Conservation (phyloP, 768 basidiomycete genomes). For the Tephrocybe sp. region DNA sequence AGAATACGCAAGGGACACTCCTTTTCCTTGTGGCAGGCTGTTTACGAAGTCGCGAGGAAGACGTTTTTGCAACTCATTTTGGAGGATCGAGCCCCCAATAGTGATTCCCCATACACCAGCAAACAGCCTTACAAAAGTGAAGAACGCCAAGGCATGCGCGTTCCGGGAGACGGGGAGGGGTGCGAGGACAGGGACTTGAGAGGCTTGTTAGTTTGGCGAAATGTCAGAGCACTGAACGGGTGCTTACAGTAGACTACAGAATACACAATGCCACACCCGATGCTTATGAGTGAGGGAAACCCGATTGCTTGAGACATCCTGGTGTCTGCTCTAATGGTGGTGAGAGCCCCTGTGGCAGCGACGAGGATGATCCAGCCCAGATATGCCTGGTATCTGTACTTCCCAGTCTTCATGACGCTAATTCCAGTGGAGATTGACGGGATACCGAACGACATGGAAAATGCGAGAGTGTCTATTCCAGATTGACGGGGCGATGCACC, state of each 20-base stretch:
- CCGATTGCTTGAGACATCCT: constrained; percentile 9
- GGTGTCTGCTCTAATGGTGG: background rate
- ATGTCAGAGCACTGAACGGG: background rate
- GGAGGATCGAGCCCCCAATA: constrained; percentile 47
- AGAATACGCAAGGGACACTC: constrained; percentile 41
- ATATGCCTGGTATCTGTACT: background rate
- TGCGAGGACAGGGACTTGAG: constrained; percentile 46
- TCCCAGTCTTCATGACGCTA: constrained; percentile 1
- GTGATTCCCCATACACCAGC: constrained; percentile 48
- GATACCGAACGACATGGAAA: constrained; percentile 34
- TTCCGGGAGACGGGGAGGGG: constrained; percentile 37
- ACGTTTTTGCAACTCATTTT: constrained; percentile 41
- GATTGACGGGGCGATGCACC: constrained; percentile 34
- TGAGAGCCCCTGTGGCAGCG: background rate
- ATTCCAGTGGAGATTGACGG: constrained; percentile 30
- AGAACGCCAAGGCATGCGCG: constrained; percentile 44
- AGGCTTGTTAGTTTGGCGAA: constrained; percentile 1
- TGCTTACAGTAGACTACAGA: background rate
- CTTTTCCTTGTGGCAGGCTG: constrained; percentile 26
- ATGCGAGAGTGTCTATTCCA: constrained; percentile 34
- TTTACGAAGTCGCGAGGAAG: constrained; percentile 39
- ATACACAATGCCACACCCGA: constrained; percentile 3
- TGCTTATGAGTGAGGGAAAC: background rate
- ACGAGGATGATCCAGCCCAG: constrained; percentile 3
- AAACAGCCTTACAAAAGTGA: constrained; percentile 34